Base-by-base conservation (phyloP, 2,329 filamentous ascomycete species). In the Neonectria sp. region DNA sequence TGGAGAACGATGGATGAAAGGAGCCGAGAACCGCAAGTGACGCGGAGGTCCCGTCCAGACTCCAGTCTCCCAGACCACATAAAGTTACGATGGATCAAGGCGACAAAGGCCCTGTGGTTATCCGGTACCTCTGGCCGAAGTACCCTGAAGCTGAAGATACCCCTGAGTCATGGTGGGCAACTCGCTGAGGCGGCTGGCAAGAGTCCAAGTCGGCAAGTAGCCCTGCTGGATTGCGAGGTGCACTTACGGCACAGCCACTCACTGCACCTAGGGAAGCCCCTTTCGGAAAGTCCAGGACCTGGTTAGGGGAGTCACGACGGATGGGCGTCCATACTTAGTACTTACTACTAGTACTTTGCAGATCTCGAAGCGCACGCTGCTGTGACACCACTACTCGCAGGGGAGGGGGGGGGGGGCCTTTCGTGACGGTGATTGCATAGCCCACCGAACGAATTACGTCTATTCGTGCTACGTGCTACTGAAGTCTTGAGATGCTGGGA, bases 81-180 rank as follows among this genome's bases (percentile, higher is more conserved):
- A 45, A 45, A 49, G 56, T 40, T 52, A 57, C 27, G 33, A 49
- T 31, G 45, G 63, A 65, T 65, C 57, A 46, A 65, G 40, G 35
- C 15, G 48, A 60, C 58, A 9, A 31, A 3, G 13, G 15, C n/a
- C 35, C 45, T 51, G 17, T 55, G 60, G 53, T 25, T 13, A 31
- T 37, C 55, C 37, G 40, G 29, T 57, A 57, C 55, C 53, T 48
- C 5, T n/a, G 37, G 17, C 40, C 45, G n/a, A 59, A 12, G 63
- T 65, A 65, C 62, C 62, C 57, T 60, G 40, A 56, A 55, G 52
- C 43, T 33, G 55, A 55, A 49, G 49, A 64, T 60, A 55, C 62
- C 57, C 63, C 63, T 60, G 60, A 57, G 43, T 29, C 60, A 24
- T 33, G 55, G 24, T 35, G 27, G 48, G 29, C 33, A 4, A n/a